Evolutionary conservation across 1,139 yeast genomes (phyloP).

Genomic region (Taphrina pruni): DNA sequence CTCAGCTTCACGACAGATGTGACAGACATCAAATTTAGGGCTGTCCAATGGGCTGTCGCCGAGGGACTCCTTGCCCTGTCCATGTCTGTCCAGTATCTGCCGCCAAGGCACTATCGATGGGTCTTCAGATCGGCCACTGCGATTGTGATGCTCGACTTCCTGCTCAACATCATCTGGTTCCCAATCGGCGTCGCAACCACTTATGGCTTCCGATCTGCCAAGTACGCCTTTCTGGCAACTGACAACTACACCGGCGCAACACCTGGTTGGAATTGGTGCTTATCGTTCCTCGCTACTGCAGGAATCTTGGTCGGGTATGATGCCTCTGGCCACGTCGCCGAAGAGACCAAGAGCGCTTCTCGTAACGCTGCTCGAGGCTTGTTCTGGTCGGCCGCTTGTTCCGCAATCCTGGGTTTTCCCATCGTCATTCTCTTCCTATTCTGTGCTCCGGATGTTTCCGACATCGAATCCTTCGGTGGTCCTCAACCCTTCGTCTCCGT

Average conservation of each 20-base stretch:
- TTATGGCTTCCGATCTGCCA: conserved; percentile 56
- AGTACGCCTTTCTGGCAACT: conserved; percentile 67
- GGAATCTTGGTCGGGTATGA: conserved; percentile 59
- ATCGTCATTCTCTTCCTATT: conserved; percentile 62
- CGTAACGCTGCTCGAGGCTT: conserved; percentile 66
- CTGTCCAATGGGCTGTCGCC: conserved; percentile 49
- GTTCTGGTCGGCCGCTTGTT: conserved; percentile 60
- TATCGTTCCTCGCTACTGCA: conserved; percentile 48
- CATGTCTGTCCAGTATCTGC: conserved; percentile 47
- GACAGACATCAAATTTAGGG: conserved; percentile 48
- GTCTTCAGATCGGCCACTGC: conserved; percentile 47
- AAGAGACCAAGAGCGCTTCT: conserved; percentile 66
- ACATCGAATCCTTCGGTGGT: conserved; percentile 50
- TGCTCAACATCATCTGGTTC: conserved; percentile 49
- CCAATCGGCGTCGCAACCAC: conserved; percentile 49
- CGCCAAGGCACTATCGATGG: conserved; percentile 47
- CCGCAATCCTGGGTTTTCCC: conserved; percentile 61
- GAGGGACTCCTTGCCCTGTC: conserved; percentile 47
- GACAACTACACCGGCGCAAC: conserved; percentile 64
- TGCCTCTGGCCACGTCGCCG: conserved; percentile 70
- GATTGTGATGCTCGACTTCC: conserved; percentile 47
- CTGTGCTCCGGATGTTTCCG: conserved; percentile 54
- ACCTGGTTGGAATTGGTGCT: conserved; percentile 48
- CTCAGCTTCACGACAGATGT: conserved; percentile 45
- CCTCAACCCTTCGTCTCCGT: conserved; percentile 49